phyloP scores from a whole-genome alignment of 441 rosid species.

The Lagerstroemia fauriei region DNA sequence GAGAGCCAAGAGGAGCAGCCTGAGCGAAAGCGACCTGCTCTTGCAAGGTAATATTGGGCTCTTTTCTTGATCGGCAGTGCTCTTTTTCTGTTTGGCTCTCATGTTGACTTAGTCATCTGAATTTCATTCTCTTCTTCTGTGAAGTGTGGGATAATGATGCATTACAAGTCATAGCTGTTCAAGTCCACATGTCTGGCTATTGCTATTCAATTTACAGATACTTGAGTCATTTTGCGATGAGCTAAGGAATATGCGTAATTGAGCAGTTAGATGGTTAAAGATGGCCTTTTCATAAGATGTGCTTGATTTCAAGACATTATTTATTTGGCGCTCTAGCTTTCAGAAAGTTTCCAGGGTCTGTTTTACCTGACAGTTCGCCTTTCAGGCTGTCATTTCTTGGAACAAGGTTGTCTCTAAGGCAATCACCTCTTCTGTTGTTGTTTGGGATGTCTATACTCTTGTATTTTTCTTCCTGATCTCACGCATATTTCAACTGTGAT shows the following conservation, averaged over 20 bases:
- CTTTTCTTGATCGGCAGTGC: neutral
- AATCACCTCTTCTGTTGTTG: neutral
- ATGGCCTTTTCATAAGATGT: neutral
- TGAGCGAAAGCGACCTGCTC: slow-evolving; percentile 86
- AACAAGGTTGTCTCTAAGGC: neutral
- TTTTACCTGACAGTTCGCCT: neutral
- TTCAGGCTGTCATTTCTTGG: neutral
- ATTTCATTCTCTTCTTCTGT: neutral
- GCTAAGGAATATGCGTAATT: neutral
- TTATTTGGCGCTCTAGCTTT: neutral
- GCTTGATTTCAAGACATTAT: neutral
- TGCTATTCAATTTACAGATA: neutral
- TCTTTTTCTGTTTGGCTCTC: neutral
- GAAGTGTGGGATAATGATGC: neutral
- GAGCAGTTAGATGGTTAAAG: neutral
- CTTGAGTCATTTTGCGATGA: neutral
- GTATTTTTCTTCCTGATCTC: neutral
- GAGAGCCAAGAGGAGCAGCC: slow-evolving; percentile 82
- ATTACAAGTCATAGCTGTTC: neutral
- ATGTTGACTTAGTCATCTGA: neutral
- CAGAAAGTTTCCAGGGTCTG: neutral
- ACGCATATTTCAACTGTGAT: slow-evolving; percentile 16
- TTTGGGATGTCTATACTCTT: neutral
- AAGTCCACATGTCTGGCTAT: neutral
- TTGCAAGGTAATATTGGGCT: slow-evolving; percentile 59